phyloP scores from a whole-genome alignment of 2,329 filamentous ascomycete species.

The Diaporthe citriasiana region DNA sequence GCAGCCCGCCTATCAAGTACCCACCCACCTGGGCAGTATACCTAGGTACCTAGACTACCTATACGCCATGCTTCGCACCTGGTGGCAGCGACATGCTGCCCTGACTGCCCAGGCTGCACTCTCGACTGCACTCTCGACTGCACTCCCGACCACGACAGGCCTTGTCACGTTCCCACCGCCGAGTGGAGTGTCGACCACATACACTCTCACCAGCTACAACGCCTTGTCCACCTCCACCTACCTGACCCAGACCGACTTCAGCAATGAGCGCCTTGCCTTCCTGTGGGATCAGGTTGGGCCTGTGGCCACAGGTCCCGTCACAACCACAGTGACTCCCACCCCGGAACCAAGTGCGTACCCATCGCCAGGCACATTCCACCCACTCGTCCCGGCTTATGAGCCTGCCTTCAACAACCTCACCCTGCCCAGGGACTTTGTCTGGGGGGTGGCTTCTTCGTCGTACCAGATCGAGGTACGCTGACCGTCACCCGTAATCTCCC shows the following conservation, averaged over 20 bases:
- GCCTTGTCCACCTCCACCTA: not conserved
- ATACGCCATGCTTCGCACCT: not conserved
- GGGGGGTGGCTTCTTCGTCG: slow-evolving; percentile 35
- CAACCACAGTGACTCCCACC: slow-evolving; percentile 19
- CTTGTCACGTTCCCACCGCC: not conserved
- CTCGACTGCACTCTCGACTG: not conserved
- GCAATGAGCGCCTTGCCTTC: slow-evolving; percentile 28
- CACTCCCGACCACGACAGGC: not conserved
- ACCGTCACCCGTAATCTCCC: too few species aligned
- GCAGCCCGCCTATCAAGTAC: too few species aligned
- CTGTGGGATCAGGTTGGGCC: slow-evolving; percentile 36
- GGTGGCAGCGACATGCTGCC: slow-evolving; percentile 11
- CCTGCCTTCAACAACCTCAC: slow-evolving; percentile 14
- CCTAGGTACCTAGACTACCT: not conserved
- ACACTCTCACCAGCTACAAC: slow-evolving; percentile 9
- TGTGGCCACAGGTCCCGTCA: slow-evolving; percentile 30
- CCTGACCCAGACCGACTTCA: slow-evolving; percentile 32
- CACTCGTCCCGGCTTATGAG: slow-evolving; percentile 24
- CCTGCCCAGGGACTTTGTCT: slow-evolving; percentile 30
- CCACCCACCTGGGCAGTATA: too few species aligned
- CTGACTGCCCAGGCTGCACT: not conserved
- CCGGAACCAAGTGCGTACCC: slow-evolving; percentile 21
- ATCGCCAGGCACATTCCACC: slow-evolving; percentile 25
- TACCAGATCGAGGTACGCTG: slow-evolving; percentile 37
- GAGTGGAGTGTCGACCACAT: slow-evolving; percentile 13